Base-by-base conservation (phyloP, 2,329 filamentous ascomycete species). In the Cladorrhinum sp. region DNA sequence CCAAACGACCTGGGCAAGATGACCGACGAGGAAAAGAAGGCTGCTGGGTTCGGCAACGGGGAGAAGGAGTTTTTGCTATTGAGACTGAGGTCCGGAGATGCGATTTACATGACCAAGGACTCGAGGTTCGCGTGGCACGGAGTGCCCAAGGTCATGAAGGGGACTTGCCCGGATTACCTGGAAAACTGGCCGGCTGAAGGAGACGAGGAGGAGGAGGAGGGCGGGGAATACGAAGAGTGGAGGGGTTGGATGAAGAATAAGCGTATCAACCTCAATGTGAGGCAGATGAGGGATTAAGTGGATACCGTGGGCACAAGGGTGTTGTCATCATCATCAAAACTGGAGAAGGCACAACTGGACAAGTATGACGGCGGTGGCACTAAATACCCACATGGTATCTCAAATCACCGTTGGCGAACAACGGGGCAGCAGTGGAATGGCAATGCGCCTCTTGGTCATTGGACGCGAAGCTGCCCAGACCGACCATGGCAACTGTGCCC, bases 121-220 rank as follows among this genome's bases (percentile, higher is more conserved):
- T 89, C 91, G 3, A 82, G 95, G 49, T 96, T 92, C 75, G 93
- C 94, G 1, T 98, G 94, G 94, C 95, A 98, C 76, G 93, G 91
- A 12, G 92, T 98, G 12, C 93, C 95, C 5, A 95, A 93, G 73
- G 88, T 98, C 12, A 71, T 97, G 36, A 82, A 86, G 52, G 84
- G 78, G 1, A 96, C 91, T 0, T 98, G 93, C 74, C 94, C 94
- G 0, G 77, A 77, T 0, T 90, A 87, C 74, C 74, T 98, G 55
- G 76, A 80, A 60, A 78, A 88, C 48, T 98, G 93, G 93, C 93
- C 93, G 0, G 79, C 80, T 2, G 73, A 77, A 48, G 26, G 26
- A 5, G 26, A 30, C 26, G n/a, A n/a, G n/a, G 26, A 30, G 14
- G 36, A 42, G 36, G 36, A 42, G 36, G 36, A 42, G 36, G 77